phyloP scores from a whole-genome alignment of 805 yeast species.

The Candida jianshihensis region DNA sequence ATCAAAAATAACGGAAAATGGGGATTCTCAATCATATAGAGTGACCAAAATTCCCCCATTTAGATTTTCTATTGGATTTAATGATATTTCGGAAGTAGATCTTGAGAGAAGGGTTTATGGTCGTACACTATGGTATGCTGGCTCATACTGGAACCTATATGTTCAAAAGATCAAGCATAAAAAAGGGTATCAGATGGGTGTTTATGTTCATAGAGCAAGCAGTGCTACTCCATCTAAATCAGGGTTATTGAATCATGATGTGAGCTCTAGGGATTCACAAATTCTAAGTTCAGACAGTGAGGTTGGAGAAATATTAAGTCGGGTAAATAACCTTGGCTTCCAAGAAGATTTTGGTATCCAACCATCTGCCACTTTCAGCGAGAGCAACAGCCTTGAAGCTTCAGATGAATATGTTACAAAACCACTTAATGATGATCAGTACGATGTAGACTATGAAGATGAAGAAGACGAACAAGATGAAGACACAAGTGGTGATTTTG shows the following conservation, averaged over 20 bases:
- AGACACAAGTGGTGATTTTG: conserved; percentile 2
- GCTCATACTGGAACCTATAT: conserved; percentile 52
- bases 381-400: conserved; percentile 23
- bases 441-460: neutral
- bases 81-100: conserved; percentile 36
- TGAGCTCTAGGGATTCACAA: conserved; percentile 16
- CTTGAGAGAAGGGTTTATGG: conserved; percentile 44
- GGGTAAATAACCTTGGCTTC: conserved; percentile 7
- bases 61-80: conserved; percentile 46
- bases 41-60: conserved; percentile 46
- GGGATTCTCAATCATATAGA: conserved; percentile 15
- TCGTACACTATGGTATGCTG: conserved; percentile 52
- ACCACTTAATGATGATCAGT: conserved; percentile 4
- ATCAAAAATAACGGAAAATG: conserved; percentile 16
- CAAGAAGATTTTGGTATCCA: conserved; percentile 1
- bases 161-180: conserved; percentile 40
- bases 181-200: conserved; percentile 45
- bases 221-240: conserved; percentile 30
- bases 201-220: conserved; percentile 46
- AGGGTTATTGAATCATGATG: conserved; percentile 34
- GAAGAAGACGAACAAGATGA: conserved; percentile 19
- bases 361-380: no score
- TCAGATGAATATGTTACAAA: no score
- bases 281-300: conserved; percentile 1
- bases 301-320: conserved; percentile 3